Evolutionary conservation across 73 alveolate species (phyloP), one percentile per base, ranked within the genome.

Genomic region (Paramecium tetraurelia): DNA sequence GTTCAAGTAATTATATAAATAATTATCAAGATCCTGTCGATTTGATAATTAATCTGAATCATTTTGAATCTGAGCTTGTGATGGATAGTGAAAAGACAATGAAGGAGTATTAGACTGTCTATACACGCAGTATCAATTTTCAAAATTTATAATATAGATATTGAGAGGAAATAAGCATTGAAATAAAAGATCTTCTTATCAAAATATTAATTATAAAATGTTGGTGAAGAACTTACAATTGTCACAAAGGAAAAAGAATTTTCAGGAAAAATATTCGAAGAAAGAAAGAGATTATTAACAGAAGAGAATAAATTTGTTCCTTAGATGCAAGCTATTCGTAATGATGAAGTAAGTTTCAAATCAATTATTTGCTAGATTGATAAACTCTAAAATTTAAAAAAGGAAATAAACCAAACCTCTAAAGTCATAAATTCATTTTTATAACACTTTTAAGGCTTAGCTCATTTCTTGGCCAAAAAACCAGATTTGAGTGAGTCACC

Each of bases 261-360:
- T 35, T 33, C 90, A 40, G 43, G 12, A 41, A 43, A 31, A 31
- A 44, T 41, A 40, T 80, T 44, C 46, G 90, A 80, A 80, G 43
- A 33, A 48, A 80, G 90, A 35, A 80, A 80, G 18, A 80, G 33
- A 46, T 22, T 80, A 43, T 46, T 80, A 24, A 22, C 46, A 80
- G 90, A 80, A 46, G 90, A 80, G n/a, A 80, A 80, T 80, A 80
- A 80, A 80, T 80, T 44, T 46, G 57, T 80, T 1, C 90, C 90
- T 20, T 44, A 80, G 46, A 80, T 80, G 90, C 77, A 80, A 80
- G 90, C 90, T 2, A 80, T 80, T 27, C 46, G 90, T 31, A 80
- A 80, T 80, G 90, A 80, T 80, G 90, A 80, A 80, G 57, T 80
- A 80, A 11, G 11, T n/a, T 63, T 40, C 27, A 29, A 6, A 16